Percentiles rank a stretch among this genome's conserved stretches.
Evolutionary conservation across 2,329 filamentous ascomycete species (phyloP).

Genomic region (Trichophyton schoenleinii): DNA sequence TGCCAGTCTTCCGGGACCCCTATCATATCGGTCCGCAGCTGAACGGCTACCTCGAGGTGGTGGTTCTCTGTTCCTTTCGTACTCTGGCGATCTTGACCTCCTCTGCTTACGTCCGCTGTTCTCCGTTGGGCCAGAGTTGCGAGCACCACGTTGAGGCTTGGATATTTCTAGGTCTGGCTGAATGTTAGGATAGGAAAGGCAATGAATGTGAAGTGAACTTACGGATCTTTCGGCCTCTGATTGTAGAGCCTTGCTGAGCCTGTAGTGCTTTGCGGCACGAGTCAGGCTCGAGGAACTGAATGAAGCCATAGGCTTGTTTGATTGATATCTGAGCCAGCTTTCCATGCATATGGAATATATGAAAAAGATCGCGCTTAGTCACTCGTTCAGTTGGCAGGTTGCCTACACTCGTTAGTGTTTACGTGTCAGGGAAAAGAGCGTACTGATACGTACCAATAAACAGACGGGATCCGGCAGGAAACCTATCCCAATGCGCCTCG

Average conservation of each 20-base stretch:
- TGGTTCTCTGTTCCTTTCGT: slow-evolving; percentile 32
- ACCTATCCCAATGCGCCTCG: slow-evolving; percentile 41
- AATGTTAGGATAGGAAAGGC: not conserved
- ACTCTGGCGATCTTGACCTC: slow-evolving; percentile 53
- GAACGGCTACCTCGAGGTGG: slow-evolving; percentile 21
- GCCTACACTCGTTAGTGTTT: slow-evolving; percentile 38
- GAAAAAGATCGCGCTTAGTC: slow-evolving; percentile 85
- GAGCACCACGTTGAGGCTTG: slow-evolving; percentile 69
- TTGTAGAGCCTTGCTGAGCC: slow-evolving; percentile 63
- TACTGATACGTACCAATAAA: slow-evolving; percentile 34
- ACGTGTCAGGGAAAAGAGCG: not conserved
- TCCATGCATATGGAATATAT: slow-evolving; percentile 75
- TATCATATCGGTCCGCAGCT: slow-evolving; percentile 34
- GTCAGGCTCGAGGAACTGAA: slow-evolving; percentile 70
- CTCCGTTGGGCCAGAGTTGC: slow-evolving; percentile 40
- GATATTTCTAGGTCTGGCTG: slow-evolving; percentile 75
- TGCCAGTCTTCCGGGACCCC: slow-evolving; percentile 26
- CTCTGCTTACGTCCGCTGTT: slow-evolving; percentile 25
- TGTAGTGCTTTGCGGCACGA: slow-evolving; percentile 66
- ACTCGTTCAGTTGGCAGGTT: slow-evolving; percentile 89
- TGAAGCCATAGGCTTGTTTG: slow-evolving; percentile 93
- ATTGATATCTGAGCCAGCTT: slow-evolving; percentile 87
- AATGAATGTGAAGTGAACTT: slow-evolving; percentile 34
- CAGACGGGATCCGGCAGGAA: slow-evolving; percentile 36
- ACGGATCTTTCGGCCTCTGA: slow-evolving; percentile 91